Evolutionary conservation across 2,329 filamentous ascomycete genomes (phyloP), one percentile per base, ranked within the genome.

Genomic region (Colletotrichum gigasporum): DNA sequence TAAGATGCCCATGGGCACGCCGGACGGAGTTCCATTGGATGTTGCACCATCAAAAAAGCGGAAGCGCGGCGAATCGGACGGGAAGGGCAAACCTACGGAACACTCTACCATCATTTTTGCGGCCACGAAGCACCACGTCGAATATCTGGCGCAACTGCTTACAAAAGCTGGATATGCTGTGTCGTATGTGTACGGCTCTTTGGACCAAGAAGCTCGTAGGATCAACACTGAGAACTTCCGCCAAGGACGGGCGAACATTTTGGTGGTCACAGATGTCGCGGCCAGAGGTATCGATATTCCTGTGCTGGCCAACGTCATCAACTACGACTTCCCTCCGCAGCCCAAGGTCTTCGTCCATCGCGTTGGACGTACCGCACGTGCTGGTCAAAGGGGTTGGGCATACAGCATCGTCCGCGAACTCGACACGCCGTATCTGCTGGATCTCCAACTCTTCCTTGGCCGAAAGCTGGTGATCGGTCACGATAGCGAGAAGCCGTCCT

Each of bases 201-300:
- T 99, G 11, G 96, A 99, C 72, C 96, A 99, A 74, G 94, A 91
- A 4, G 96, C 96, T 30, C 90, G 96, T 75, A 93, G 94, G 74
- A 91, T 94, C 22, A 94, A 99, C 72, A 93, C 98, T 12, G 91
- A 97, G 63, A 90, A 94, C 68, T 99, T 99, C 76, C 86, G 96
- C 63, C 85, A 84, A 22, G 96, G 96, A 6, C 86, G 91, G 68
- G 91, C 93, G 0, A 95, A 97, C 70, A 94, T 99, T 48, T 81
- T 99, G 8, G 94, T 99, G 3, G 95, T 98, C 44, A 99, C 96
- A 1, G 96, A 99, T 75, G 94, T 99, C 56, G 96, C 96, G 12
- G 96, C 96, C 20, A 87, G 96, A 83, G 95, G 96, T 88, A 96
- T 99, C 66, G 96, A 99, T 87, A 97, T 99, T 69, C 96, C 96